phyloP scores from a whole-genome alignment of 768 basidiomycete genomes.

The Hypsizygus marmoreus region DNA sequence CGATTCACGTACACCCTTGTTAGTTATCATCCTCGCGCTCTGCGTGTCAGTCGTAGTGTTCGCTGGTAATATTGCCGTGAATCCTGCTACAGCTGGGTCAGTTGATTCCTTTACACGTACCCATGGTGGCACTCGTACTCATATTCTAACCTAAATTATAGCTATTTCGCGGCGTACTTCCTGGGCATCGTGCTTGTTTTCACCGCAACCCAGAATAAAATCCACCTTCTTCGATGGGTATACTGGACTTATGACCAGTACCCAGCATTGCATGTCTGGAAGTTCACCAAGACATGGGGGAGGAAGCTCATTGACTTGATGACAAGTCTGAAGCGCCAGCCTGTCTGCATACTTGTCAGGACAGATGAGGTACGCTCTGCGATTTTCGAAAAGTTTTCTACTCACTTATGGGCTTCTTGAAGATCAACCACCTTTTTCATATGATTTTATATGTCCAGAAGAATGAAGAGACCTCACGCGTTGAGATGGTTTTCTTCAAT shows the following conservation, averaged over 20 bases:
- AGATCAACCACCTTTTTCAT: conserved; percentile 69
- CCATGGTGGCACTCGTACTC: not conserved
- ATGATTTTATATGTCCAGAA: conserved; percentile 65
- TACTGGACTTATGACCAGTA: conserved; percentile 71
- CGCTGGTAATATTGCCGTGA: conserved; percentile 61
- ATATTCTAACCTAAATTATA: conserved; percentile 22
- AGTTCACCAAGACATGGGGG: conserved; percentile 43
- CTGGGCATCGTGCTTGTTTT: conserved; percentile 50
- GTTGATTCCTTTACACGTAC: conserved; percentile 17
- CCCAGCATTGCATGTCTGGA: conserved; percentile 44
- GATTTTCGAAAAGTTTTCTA: not conserved
- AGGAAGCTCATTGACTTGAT: conserved; percentile 44
- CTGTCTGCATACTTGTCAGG: conserved; percentile 62
- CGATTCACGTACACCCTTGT: conserved; percentile 37
- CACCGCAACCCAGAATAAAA: conserved; percentile 53
- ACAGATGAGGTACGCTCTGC: conserved; percentile 59
- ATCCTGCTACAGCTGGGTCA: conserved; percentile 57
- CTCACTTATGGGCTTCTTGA: not conserved
- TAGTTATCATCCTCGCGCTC: conserved; percentile 42
- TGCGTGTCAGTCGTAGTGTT: conserved; percentile 44
- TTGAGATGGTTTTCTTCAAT: conserved; percentile 71
- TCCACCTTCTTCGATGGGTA: conserved; percentile 48
- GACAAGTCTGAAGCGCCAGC: conserved; percentile 47
- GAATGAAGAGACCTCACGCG: conserved; percentile 70
- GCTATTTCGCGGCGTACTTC: conserved; percentile 66